Percentiles rank a stretch among this genome's conserved stretches.
phyloP scores from a whole-genome alignment of 1,284 basidiomycete species.

The Erythrobasidium hasegawianum region DNA sequence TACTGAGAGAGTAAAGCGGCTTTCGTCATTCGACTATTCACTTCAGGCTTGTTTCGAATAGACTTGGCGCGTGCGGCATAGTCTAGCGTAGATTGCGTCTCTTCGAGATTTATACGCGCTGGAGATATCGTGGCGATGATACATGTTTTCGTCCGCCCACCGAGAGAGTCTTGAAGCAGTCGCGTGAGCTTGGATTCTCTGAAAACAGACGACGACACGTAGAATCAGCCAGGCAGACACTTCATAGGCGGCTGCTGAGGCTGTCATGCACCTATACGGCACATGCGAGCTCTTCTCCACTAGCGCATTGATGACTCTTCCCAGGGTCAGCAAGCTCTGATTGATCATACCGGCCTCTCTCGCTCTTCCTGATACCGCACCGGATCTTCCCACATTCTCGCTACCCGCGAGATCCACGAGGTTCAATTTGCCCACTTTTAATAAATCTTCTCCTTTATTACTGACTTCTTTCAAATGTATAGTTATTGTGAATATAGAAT shows the following conservation, averaged over 20 bases:
- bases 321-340: conserved; percentile 90
- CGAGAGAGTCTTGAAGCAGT: conserved; percentile 94
- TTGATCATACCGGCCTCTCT: conserved; percentile 99
- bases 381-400: conserved; percentile 94
- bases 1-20: conserved; percentile 92
- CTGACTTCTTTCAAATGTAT: conserved; percentile 79
- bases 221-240: too few relatives aligned
- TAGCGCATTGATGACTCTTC: conserved; percentile 92
- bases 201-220: too few relatives aligned
- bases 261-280: conserved; percentile 75
- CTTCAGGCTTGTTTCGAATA: conserved; percentile 91
- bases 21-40: conserved; percentile 90
- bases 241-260: too few relatives aligned
- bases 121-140: conserved; percentile 96
- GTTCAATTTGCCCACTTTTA: conserved; percentile 92
- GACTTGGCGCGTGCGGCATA: conserved; percentile 95
- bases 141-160: conserved; percentile 96
- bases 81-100: conserved; percentile 95
- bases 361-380: conserved; percentile 91
- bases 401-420: conserved; percentile 96
- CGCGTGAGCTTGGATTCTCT: conserved; percentile 81
- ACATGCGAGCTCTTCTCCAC: conserved; percentile 85
- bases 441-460: conserved; percentile 72
- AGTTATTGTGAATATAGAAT: conserved; percentile 96
- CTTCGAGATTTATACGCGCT: conserved; percentile 87